These are phyloP conservation scores for Trichoderma semiorbis DNA, from an alignment of 2,329 filamentous ascomycete genomes.

Conservation along the genomic window DNA sequence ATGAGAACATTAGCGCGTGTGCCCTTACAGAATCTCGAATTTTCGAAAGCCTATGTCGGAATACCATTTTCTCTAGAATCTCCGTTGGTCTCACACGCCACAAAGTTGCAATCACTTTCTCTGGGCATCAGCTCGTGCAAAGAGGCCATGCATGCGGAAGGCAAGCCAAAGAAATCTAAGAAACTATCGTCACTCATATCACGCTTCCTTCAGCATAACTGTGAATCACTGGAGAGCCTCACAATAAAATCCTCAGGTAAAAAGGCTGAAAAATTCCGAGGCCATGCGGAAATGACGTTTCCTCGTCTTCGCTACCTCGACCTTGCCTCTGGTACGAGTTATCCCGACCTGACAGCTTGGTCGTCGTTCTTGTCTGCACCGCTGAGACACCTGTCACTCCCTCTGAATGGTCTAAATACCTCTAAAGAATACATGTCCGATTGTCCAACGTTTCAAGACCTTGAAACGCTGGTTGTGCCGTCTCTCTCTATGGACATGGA, in stretches of 20 bases:
- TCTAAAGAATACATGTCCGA: not conserved
- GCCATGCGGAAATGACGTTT: not conserved
- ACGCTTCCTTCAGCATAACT: not conserved
- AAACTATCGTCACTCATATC: not conserved
- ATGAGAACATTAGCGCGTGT: not conserved
- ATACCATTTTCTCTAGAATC: not conserved
- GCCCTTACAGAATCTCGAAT: not conserved
- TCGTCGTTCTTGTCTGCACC: not conserved
- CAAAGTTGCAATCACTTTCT: not conserved
- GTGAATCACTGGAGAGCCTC: not conserved
- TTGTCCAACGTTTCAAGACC: not conserved
- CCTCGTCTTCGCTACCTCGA: not conserved
- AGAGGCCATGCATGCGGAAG: not conserved
- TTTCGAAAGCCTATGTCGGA: not conserved
- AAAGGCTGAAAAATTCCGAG: not conserved
- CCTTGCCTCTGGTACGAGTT: not conserved
- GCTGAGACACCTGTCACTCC: not conserved
- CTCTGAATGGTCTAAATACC: not conserved
- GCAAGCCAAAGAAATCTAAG: not conserved
- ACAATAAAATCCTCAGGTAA: not conserved
- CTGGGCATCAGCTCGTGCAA: not conserved
- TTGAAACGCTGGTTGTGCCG: constrained; percentile 3
- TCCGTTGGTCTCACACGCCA: not conserved
- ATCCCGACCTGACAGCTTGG: not conserved
- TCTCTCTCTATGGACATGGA: not conserved